These are phyloP conservation scores for Candida mesenterica DNA, from an alignment of 1,139 yeast genomes.

Conservation along the genomic window DNA sequence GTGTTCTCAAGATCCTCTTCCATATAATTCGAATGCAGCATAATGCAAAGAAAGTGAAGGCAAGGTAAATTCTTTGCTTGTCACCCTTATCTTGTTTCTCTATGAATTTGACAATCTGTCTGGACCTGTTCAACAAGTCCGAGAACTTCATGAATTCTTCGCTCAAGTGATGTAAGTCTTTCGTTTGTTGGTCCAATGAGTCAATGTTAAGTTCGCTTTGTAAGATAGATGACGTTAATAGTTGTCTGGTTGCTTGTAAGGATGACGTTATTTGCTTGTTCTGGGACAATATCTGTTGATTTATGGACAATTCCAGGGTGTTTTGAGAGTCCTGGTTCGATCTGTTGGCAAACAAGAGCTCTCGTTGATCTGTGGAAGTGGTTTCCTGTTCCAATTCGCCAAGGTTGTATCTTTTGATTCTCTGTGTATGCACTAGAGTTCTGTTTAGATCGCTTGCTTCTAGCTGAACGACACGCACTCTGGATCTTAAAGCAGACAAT, in stretches of 20 bases:
- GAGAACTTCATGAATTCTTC: slow-evolving; percentile 54
- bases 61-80: slow-evolving; percentile 55
- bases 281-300: slow-evolving; percentile 38
- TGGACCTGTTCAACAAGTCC: slow-evolving; percentile 52
- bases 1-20: slow-evolving; percentile 59
- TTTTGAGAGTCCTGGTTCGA: slow-evolving; percentile 5
- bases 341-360: slow-evolving; percentile 11
- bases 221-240: slow-evolving; percentile 53
- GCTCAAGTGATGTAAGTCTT: slow-evolving; percentile 48
- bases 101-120: slow-evolving; percentile 56
- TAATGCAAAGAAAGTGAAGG: slow-evolving; percentile 54
- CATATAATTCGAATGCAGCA: slow-evolving; percentile 65
- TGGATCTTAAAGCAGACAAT: slow-evolving; percentile 12
- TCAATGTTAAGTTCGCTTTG: slow-evolving; percentile 64
- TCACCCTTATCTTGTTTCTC: slow-evolving; percentile 69
- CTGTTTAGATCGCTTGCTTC: slow-evolving; percentile 15
- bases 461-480: slow-evolving; percentile 19
- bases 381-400: slow-evolving; percentile 2
- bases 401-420: slow-evolving; percentile 15
- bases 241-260: slow-evolving; percentile 51
- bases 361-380: slow-evolving; percentile 8
- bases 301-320: slow-evolving; percentile 9
- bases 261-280: slow-evolving; percentile 55
- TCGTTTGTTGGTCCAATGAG: slow-evolving; percentile 58
- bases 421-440: slow-evolving; percentile 16